These are phyloP conservation scores for Davidsoniella virescens DNA, from an alignment of 2,329 filamentous ascomycete species.

Conservation along the genomic window DNA sequence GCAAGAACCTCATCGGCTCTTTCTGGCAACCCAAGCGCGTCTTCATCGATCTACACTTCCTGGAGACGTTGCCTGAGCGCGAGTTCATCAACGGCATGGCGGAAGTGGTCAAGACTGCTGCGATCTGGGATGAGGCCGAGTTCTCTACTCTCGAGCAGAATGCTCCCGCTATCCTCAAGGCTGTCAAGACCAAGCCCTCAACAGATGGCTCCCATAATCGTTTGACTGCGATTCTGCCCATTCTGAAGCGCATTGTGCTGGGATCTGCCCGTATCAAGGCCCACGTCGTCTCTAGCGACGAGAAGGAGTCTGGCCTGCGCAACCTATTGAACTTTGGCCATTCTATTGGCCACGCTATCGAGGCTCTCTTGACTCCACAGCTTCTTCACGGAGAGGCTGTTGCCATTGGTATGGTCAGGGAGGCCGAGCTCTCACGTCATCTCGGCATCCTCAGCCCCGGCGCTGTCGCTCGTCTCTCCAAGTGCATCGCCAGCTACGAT, in stretches of 20 bases:
- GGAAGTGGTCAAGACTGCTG: conserved; percentile 93
- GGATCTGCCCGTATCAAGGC: conserved; percentile 90
- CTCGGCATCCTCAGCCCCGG: conserved; percentile 71
- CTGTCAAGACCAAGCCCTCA: conserved; percentile 23
- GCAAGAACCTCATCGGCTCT: conserved; percentile 88
- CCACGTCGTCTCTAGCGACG: conserved; percentile 82
- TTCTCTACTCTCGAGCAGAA: conserved; percentile 74
- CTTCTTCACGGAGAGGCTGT: conserved; percentile 92
- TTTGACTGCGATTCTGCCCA: conserved; percentile 52
- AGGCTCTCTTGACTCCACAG: conserved; percentile 89
- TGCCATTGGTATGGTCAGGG: conserved; percentile 95
- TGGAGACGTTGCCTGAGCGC: conserved; percentile 75
- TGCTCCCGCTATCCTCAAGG: conserved; percentile 51
- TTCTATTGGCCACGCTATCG: conserved; percentile 91
- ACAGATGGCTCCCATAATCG: conserved; percentile 25
- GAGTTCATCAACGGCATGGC: conserved; percentile 99
- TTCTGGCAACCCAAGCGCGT: conserved; percentile 95
- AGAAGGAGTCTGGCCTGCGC: conserved; percentile 81
- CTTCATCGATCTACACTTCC: conserved; percentile 83
- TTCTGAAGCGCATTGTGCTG: conserved; percentile 64
- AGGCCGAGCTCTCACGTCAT: conserved; percentile 82
- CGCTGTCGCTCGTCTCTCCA: conserved; percentile 75
- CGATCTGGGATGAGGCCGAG: conserved; percentile 82
- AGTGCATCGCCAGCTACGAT: conserved; percentile 89
- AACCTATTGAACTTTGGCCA: conserved; percentile 97